Evolutionary conservation across 768 basidiomycete species (phyloP), one percentile per base, ranked within the genome.

Genomic region (Imleria badia): DNA sequence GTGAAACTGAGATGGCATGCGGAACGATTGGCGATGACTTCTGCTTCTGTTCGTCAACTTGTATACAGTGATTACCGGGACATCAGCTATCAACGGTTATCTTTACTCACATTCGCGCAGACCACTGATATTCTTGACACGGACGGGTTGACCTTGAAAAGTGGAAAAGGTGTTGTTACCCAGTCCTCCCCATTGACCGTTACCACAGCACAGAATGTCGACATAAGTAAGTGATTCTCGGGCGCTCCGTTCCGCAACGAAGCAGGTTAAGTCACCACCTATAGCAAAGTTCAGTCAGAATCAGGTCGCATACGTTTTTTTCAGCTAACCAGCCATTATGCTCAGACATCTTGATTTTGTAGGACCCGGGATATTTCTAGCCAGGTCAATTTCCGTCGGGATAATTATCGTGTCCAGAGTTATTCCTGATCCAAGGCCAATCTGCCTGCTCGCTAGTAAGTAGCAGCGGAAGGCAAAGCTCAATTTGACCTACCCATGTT

Each of bases 341-440:
- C 82, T 74, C 45, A 83, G 65, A 68, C 92, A 94, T 62, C 71
- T 82, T 41, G 84, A 83, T 23, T 65, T 72, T 20, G 80, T 79
- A 29, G 78, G 78, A 17, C 67, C 65, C 3, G 84, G 74, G 46
- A 78, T 76, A 46, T 76, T 75, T 46, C 81, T 81, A 73, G 84
- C 84, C 3, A 94, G 73, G n/a, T 87, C 76, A 19, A 94, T 81
- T 70, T 96, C 94, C 0, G 91, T 92, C 1, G 94, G 94, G 6
- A 88, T 78, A n/a, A 77, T 83, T 55, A 96, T 87, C 1, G 81
- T 79, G 52, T 87, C 81, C 40, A 90, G 66, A 5, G 81, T 75
- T 12, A 86, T 77, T 52, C 80, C 78, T 15, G 76, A 73, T 15
- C 90, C 91, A 23, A 93, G 73, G 39, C 92, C 94, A 43, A 95